Conservation (phyloP, 1,139 yeast species). For the Lodderomyces metapsilosis region DNA sequence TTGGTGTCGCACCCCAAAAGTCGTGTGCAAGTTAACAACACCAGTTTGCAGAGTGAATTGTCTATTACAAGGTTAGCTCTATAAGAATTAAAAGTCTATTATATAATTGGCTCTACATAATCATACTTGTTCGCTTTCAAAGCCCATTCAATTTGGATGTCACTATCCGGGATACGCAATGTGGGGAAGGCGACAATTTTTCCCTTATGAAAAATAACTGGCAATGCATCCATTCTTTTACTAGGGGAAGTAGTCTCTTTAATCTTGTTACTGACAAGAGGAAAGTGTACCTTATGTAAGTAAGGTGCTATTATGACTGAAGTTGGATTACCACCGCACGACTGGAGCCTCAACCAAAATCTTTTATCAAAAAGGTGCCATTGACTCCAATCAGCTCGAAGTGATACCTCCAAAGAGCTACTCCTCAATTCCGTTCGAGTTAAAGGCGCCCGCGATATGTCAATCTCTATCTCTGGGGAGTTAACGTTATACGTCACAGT, state of each 20-base stretch:
- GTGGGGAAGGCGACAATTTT: constrained; percentile 24
- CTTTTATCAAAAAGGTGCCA: constrained; percentile 41
- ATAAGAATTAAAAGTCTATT: no score
- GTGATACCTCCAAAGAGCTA: background rate
- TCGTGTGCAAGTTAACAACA: background rate
- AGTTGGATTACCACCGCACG: constrained; percentile 4
- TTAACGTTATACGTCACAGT: constrained; percentile 13
- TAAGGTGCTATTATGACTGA: constrained; percentile 21
- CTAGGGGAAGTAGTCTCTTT: background rate
- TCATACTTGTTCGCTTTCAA: constrained; percentile 17
- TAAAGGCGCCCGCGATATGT: constrained; percentile 26
- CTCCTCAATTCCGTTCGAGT: constrained; percentile 17
- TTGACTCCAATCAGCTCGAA: constrained; percentile 16
- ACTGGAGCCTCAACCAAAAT: constrained; percentile 29
- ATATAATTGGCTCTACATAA: constrained; percentile 11
- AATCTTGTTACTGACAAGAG: constrained; percentile 6
- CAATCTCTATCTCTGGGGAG: constrained; percentile 9
- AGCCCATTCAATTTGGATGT: constrained; percentile 19
- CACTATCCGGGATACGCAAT: constrained; percentile 7
- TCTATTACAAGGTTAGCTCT: no score
- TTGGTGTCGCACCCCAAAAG: background rate
- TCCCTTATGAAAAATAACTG: constrained; percentile 15
- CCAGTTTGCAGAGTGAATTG: no score
- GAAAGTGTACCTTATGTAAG: constrained; percentile 16
- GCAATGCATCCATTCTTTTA: constrained; percentile 12